A percentile compares a stretch with the other conserved stretches of the same genome.
Conservation (phyloP, 2,329 filamentous ascomycete genomes). For the Rachicladosporium sp. region DNA sequence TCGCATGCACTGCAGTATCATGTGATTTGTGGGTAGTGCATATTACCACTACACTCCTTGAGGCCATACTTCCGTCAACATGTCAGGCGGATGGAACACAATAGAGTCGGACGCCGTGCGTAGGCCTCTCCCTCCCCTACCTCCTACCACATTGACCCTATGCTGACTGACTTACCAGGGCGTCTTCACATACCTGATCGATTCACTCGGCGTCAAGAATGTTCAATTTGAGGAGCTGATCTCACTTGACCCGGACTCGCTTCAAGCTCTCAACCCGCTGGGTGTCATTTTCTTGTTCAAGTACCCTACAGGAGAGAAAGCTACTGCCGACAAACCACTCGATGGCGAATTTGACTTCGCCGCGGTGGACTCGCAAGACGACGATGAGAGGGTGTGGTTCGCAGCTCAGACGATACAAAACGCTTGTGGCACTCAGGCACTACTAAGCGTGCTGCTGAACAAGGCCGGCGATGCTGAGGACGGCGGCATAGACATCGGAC, state of each 20-base stretch:
- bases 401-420: constrained; percentile 97
- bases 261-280: constrained; percentile 45
- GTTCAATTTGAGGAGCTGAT: constrained; percentile 97
- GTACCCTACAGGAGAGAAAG: constrained; percentile 62
- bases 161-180: constrained; percentile 41
- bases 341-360: constrained; percentile 72
- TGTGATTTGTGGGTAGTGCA: too few species aligned
- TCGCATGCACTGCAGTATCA: neutral
- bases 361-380: constrained; percentile 38
- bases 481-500: constrained; percentile 56
- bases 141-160: too few species aligned
- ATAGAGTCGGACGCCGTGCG: constrained; percentile 92
- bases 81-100: constrained; percentile 76
- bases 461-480: constrained; percentile 39
- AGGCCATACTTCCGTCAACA: constrained; percentile 9
- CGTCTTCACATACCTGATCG: constrained; percentile 93
- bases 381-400: constrained; percentile 57
- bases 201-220: constrained; percentile 78
- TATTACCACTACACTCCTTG: too few species aligned
- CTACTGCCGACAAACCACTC: constrained; percentile 48
- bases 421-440: constrained; percentile 90
- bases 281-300: constrained; percentile 99
- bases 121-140: constrained; percentile 8
- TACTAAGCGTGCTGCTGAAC: constrained; percentile 85
- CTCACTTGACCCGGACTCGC: constrained; percentile 65